These are phyloP conservation scores for Lepidium didymum DNA, from an alignment of 345 rosid species.

Conservation along the genomic window DNA sequence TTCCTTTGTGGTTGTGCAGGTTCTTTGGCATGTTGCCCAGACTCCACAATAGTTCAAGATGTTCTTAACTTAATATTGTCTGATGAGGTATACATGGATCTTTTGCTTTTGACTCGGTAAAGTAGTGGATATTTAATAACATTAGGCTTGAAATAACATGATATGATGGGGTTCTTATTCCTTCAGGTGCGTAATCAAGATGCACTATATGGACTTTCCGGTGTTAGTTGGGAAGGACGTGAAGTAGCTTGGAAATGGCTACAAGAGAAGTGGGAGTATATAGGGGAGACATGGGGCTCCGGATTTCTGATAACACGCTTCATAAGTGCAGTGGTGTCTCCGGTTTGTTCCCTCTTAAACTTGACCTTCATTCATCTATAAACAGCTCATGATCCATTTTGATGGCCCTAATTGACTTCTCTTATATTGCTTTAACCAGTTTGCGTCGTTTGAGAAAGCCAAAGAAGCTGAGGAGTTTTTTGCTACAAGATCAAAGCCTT, in stretches of 20 bases:
- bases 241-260: slow-evolving; percentile 96
- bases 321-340: slow-evolving; percentile 63
- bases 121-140: neutral
- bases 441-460: slow-evolving; percentile 76
- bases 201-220: slow-evolving; percentile 65
- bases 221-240: slow-evolving; percentile 68
- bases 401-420: neutral
- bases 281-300: slow-evolving; percentile 56
- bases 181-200: slow-evolving; percentile 86
- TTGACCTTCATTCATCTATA: neutral
- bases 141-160: neutral
- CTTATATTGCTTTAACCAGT: slow-evolving; percentile 33
- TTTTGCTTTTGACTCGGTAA: neutral
- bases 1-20: slow-evolving; percentile 35
- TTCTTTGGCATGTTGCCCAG: slow-evolving; percentile 62
- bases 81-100: slow-evolving; percentile 51
- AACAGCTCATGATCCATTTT: neutral
- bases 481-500: slow-evolving; percentile 45
- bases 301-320: slow-evolving; percentile 71
- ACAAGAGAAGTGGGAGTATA: slow-evolving; percentile 76
- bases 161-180: neutral
- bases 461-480: slow-evolving; percentile 82
- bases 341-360: slow-evolving; percentile 38
- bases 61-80: slow-evolving; percentile 68
- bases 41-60: slow-evolving; percentile 54